Percentiles rank a stretch among this genome's conserved stretches.
These are phyloP conservation scores for Cajanus cajan DNA, from an alignment of 306 rosid species.

Conservation along the genomic window DNA sequence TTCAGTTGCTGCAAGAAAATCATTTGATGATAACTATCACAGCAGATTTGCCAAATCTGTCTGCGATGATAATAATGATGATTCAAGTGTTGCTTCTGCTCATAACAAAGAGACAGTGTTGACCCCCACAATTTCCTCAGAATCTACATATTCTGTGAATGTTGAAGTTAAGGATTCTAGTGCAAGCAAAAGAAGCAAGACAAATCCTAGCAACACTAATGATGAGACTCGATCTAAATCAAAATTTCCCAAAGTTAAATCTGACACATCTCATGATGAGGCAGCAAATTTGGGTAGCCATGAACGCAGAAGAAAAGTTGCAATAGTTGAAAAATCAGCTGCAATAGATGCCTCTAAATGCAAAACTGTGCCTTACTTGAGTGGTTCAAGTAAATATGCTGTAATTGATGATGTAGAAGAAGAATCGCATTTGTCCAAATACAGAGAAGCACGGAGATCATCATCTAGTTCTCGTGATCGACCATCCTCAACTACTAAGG, in stretches of 20 bases:
- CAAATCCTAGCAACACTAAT: slow-evolving; percentile 33
- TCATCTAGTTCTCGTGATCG: slow-evolving; percentile 41
- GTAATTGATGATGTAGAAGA: slow-evolving; percentile 40
- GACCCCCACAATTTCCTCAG: slow-evolving; percentile 18
- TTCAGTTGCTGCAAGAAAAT: slow-evolving; percentile 39
- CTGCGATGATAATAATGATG: slow-evolving; percentile 5
- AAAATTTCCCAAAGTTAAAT: slow-evolving; percentile 39
- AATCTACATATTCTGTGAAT: slow-evolving; percentile 30
- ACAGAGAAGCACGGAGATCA: slow-evolving; percentile 41
- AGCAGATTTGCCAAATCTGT: slow-evolving; percentile 39
- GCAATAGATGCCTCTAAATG: slow-evolving; percentile 42
- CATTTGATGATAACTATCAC: slow-evolving; percentile 28
- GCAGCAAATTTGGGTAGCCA: slow-evolving; percentile 37
- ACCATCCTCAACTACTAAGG: slow-evolving; percentile 39
- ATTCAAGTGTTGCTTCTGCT: slow-evolving; percentile 19
- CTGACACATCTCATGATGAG: slow-evolving; percentile 38
- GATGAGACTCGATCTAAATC: slow-evolving; percentile 41
- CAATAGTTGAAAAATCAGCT: slow-evolving; percentile 43
- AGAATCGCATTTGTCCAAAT: slow-evolving; percentile 24
- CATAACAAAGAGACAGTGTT: slow-evolving; percentile 23
- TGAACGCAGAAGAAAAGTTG: slow-evolving; percentile 43
- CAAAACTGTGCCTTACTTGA: slow-evolving; percentile 35
- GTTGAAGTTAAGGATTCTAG: slow-evolving; percentile 34
- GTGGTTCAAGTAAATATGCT: slow-evolving; percentile 30
- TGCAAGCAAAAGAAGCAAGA: slow-evolving; percentile 46